These are phyloP conservation scores for Diaporthe sp. DNA, from an alignment of 2,329 filamentous ascomycete genomes.

Conservation along the genomic window DNA sequence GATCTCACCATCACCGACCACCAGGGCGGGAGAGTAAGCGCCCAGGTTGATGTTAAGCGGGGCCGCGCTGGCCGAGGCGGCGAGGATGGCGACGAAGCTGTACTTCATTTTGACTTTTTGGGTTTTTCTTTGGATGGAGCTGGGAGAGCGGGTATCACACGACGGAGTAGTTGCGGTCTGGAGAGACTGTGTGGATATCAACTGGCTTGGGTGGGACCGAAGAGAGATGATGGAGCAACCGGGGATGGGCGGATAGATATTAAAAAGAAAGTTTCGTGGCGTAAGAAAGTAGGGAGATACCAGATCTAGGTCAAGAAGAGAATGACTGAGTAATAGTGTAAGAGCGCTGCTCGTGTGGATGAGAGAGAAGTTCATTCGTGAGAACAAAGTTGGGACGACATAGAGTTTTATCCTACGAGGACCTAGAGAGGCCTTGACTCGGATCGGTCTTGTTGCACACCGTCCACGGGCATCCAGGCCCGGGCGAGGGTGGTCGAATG, in stretches of 20 bases:
- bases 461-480: neutral
- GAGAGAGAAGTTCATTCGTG: slow-evolving; percentile 6
- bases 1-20: slow-evolving; percentile 68
- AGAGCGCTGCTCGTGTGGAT: slow-evolving; percentile 36
- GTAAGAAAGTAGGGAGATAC: slow-evolving; percentile 29
- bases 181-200: slow-evolving; percentile 4
- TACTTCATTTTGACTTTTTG: slow-evolving; percentile 39
- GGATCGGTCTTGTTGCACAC: slow-evolving; percentile 16
- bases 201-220: slow-evolving; percentile 12
- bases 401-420: slow-evolving; percentile 32
- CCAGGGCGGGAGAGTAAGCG: slow-evolving; percentile 64
- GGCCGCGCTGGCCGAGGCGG: slow-evolving; percentile 52
- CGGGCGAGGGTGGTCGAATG: slow-evolving; percentile 9
- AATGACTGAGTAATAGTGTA: slow-evolving; percentile 23
- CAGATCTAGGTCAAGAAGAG: slow-evolving; percentile 36
- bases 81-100: slow-evolving; percentile 36
- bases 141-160: neutral
- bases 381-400: slow-evolving; percentile 31
- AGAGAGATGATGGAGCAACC: neutral
- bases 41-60: slow-evolving; percentile 67
- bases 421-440: slow-evolving; percentile 16
- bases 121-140: neutral
- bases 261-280: slow-evolving; percentile 5
- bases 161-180: neutral
- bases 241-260: slow-evolving; percentile 12